A percentile compares a stretch with the other conserved stretches of the same genome.
Evolutionary conservation across 768 basidiomycete genomes (phyloP).

Genomic region (Russula compacta): DNA sequence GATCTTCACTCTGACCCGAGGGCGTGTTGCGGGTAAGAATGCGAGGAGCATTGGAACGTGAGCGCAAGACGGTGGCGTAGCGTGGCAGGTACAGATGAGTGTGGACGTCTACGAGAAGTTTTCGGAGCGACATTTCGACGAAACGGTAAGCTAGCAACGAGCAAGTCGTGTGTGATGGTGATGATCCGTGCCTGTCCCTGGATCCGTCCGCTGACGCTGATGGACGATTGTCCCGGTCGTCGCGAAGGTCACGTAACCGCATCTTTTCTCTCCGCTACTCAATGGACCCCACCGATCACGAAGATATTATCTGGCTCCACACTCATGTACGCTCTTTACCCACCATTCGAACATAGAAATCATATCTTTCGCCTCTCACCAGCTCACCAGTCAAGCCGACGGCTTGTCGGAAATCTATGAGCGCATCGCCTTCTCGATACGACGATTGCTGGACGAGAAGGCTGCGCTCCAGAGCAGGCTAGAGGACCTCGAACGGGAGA

Average conservation of each 20-base stretch:
- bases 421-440: constrained; percentile 22
- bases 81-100: constrained; percentile 80
- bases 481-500: constrained; percentile 31
- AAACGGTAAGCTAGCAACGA: background rate
- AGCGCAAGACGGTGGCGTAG: constrained; percentile 61
- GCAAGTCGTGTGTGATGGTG: background rate
- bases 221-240: background rate
- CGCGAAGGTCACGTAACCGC: background rate
- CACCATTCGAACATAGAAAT: background rate
- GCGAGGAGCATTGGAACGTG: constrained; percentile 54
- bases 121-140: constrained; percentile 17
- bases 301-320: constrained; percentile 11
- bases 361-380: background rate
- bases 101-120: constrained; percentile 69
- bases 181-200: no score
- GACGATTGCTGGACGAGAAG: constrained; percentile 22
- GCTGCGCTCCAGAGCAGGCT: constrained; percentile 25
- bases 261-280: background rate
- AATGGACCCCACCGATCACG: constrained; percentile 5
- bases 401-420: constrained; percentile 24
- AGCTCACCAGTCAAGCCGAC: constrained; percentile 3
- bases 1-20: constrained; percentile 48
- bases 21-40: constrained; percentile 44
- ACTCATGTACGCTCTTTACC: background rate
- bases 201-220: no score